Evolutionary conservation across 129 eudicot genomes (phyloP).

Genomic region (Gnaphalium uliginosum): DNA sequence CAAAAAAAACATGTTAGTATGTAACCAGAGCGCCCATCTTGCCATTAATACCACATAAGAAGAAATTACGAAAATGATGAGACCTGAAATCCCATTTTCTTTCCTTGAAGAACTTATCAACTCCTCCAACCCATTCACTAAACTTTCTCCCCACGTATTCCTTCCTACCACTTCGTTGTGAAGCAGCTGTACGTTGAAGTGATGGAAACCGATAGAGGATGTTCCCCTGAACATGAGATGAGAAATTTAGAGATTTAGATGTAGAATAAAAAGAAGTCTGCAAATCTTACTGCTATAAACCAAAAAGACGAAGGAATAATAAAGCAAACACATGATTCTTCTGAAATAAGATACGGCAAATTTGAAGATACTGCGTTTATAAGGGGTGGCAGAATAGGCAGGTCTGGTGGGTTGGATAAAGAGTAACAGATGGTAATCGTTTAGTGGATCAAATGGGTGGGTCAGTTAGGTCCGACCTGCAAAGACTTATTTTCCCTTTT

Average conservation of each 20-base stretch:
- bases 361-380: neutral
- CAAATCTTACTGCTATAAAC: neutral
- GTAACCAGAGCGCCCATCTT: neutral
- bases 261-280: neutral
- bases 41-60: neutral
- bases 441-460: slow-evolving; percentile 3
- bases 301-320: neutral
- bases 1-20: neutral
- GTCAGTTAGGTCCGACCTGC: slow-evolving; percentile 1
- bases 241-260: neutral
- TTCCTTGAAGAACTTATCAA: slow-evolving; percentile 69
- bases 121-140: slow-evolving; percentile 78
- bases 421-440: neutral
- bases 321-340: neutral
- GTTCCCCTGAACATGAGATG: slow-evolving; percentile 83
- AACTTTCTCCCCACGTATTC: slow-evolving; percentile 75
- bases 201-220: slow-evolving; percentile 92
- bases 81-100: slow-evolving; percentile 88
- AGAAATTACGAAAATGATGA: slow-evolving; percentile 8
- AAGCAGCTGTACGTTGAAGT: slow-evolving; percentile 87
- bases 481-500: neutral
- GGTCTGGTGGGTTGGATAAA: neutral
- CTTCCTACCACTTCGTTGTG: slow-evolving; percentile 64
- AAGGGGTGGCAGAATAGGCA: neutral
- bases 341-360: neutral